Base-by-base conservation (phyloP, 2,329 filamentous ascomycete genomes). In the Orbilia javanica region DNA sequence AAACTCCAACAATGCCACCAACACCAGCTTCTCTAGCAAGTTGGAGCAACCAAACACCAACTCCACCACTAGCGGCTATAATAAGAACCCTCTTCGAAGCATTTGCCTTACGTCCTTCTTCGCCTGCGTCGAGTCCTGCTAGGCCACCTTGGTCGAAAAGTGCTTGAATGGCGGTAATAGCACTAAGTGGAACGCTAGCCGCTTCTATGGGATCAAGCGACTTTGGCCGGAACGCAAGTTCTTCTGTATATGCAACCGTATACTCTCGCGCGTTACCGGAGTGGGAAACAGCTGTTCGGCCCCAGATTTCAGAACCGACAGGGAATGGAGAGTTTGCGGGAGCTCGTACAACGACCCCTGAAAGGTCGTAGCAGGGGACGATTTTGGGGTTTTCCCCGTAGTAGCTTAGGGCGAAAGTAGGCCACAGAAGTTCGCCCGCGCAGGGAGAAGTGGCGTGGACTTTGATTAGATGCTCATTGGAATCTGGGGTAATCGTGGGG, bases 31-130 rank as follows among this genome's bases (percentile, higher is more conserved):
- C 77, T 7, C 81, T 81, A 0, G 85, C 85, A 20, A 86, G 81
- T 81, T 85, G 84, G 15, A 86, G 83, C 0, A 84, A 82, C 83
- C 84, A 86, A 34, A 82, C 82, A 13, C 85, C 85, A 4, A 86
- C 85, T 4, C 83, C 83, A 7, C 85, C 85, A 0, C 82, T 82
- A 0, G 84, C 85, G 1, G 83, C 85, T 1, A 85, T 84, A 66
- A 86, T 79, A 11, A 86, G 81, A n/a, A 86, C 82, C 0, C 83
- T 76, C 25, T 82, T 77, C 31, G 79, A 79, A 2, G 68, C 75
- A 53, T 85, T 85, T 18, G 62, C 39, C 11, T 78, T 79, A 4
- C 77, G 63, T 0, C 84, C 83, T 0, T 66, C 79, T 4, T 67
- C 55, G 2, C 52, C 65, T 4, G 62, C 52, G n/a, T 67, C 70